Base-by-base conservation (phyloP, 2,329 filamentous ascomycete species). In the Emmonsia crescens region DNA sequence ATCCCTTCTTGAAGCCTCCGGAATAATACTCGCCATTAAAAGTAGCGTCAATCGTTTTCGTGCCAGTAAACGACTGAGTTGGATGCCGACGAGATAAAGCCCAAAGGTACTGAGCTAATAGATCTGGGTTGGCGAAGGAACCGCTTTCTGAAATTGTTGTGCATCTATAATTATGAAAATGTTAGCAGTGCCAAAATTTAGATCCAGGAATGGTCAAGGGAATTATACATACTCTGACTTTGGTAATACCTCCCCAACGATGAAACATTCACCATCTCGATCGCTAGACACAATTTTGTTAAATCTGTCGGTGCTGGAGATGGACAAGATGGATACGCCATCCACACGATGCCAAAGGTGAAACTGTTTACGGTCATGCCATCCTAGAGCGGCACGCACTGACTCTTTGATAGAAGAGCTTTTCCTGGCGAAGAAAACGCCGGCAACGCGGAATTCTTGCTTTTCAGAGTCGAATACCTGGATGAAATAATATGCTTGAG, bases 11-110 rank as follows among this genome's bases (percentile, higher is more conserved):
- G 60, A 82, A 76, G 5, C 78, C 75, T 59, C 83, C 83, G 57
- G 77, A 78, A 72, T 83, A 85, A 70, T 79, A 83, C 59, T 84
- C 79, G 1, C 77, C 77, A 6, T 79, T 81, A 65, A 84, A 83
- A 59, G 80, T 79, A 64, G 75, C 72, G 59, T 82, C 80, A 60
- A 81, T 72, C 2, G 78, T 83, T 65, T 79, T 79, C 59, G 72
- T 74, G 16, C 80, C 80, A 5, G 75, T 76, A 63, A 76, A 75
- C 27, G 73, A 73, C 24, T 72, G 68, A 62, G 75, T 70, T 2
- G 80, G 79, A 63, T 81, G 79, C 57, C 76, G 74, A 57, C 78
- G 76, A 6, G 74, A 71, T 27, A 73, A 69, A 48, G 76, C 77
- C 66, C 73, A 74, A 40, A 82, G 73, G 66, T 80, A 82, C 33